Evolutionary conservation across 164 flowering plant species (phyloP).

Genomic region (Tetracentron sinense): DNA sequence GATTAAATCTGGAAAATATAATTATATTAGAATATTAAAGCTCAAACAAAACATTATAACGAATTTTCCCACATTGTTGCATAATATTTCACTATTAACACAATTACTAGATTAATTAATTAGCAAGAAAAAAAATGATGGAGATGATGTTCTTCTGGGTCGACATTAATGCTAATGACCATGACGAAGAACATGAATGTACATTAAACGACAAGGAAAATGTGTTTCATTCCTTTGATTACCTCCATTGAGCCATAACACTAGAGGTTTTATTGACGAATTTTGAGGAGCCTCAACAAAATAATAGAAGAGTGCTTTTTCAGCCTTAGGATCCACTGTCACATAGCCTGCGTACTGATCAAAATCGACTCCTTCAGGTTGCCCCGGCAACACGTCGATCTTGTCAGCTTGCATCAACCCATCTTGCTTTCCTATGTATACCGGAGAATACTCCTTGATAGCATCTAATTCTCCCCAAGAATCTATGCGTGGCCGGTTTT

Average conservation of each 20-base stretch:
- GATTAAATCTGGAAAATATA: too few species aligned
- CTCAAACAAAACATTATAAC: too few species aligned
- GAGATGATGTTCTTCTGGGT: too few species aligned
- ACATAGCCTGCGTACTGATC: constrained; percentile 37
- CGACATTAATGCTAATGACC: too few species aligned
- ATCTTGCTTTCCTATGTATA: constrained; percentile 14
- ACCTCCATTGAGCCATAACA: constrained; percentile 46
- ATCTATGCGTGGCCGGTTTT: background rate
- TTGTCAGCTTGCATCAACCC: constrained; percentile 25
- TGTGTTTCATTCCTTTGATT: background rate
- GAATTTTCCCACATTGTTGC: too few species aligned
- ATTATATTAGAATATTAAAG: too few species aligned
- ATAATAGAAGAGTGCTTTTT: constrained; percentile 34
- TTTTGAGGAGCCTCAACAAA: constrained; percentile 27
- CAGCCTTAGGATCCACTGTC: constrained; percentile 22
- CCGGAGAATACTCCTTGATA: constrained; percentile 10
- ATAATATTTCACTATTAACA: too few species aligned
- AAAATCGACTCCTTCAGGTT: constrained; percentile 20
- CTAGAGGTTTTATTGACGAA: constrained; percentile 29
- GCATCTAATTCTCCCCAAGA: background rate
- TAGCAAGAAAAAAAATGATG: too few species aligned
- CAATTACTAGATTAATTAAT: too few species aligned
- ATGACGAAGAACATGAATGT: background rate
- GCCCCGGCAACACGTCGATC: constrained; percentile 20
- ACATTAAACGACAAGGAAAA: background rate